phyloP scores from a whole-genome alignment of 768 basidiomycete species.

The Neoboletus subvelutipes region DNA sequence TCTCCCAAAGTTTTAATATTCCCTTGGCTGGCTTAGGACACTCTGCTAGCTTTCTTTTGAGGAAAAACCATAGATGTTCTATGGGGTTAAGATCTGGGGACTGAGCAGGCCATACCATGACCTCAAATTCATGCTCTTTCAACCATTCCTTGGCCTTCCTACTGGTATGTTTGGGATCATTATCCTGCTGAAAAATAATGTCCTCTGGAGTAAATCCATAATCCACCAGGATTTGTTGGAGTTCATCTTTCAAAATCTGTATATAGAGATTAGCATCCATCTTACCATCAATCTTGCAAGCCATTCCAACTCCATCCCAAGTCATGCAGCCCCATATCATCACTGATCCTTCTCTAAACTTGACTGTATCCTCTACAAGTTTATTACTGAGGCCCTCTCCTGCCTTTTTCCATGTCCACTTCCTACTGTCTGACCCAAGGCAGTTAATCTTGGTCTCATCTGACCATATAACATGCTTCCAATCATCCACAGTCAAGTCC shows the following conservation, averaged over 20 bases:
- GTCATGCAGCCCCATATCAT: not conserved
- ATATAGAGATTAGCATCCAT: not conserved
- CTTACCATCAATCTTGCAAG: not conserved
- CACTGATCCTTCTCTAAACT: not conserved
- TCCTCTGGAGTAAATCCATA: too few species aligned
- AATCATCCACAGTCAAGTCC: not conserved
- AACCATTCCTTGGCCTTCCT: not conserved
- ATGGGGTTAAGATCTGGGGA: not conserved
- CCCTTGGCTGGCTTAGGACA: too few species aligned
- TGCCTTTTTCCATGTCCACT: not conserved
- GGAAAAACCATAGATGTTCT: constrained; percentile 2
- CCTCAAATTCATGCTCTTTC: not conserved
- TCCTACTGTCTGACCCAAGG: not conserved
- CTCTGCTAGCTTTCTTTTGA: too few species aligned
- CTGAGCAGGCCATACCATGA: not conserved
- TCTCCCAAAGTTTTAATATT: too few species aligned
- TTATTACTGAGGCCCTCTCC: not conserved
- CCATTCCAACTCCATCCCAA: not conserved
- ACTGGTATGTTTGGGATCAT: not conserved
- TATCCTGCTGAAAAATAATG: not conserved
- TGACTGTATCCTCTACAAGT: not conserved
- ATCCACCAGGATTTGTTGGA: not conserved
- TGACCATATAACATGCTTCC: not conserved
- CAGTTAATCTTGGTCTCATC: not conserved
- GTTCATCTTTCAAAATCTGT: not conserved